Evolutionary conservation across 345 rosid genomes (phyloP).

Genomic region (Dimocarpus longan): DNA sequence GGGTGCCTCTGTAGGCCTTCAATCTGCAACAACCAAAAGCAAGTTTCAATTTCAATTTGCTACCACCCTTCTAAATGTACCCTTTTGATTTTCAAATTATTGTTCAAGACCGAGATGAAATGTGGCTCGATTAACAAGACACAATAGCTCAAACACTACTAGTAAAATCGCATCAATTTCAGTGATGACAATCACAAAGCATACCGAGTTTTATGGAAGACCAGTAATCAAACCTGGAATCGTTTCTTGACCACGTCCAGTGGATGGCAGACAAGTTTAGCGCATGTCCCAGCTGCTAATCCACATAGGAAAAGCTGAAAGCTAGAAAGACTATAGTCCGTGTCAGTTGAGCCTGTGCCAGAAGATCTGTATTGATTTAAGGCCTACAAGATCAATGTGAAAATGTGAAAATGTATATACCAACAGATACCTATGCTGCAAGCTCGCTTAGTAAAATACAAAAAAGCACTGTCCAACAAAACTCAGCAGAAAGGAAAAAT

Average conservation of each 20-base stretch:
- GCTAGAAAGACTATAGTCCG: slow-evolving; percentile 61
- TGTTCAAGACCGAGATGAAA: background rate
- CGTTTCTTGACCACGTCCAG: slow-evolving; percentile 96
- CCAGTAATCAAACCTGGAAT: slow-evolving; percentile 68
- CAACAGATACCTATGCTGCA: background rate
- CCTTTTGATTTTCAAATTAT: background rate
- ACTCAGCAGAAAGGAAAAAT: background rate
- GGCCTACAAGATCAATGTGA: slow-evolving; percentile 41
- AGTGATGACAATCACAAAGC: background rate
- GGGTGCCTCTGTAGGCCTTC: slow-evolving; percentile 92
- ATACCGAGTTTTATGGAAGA: background rate
- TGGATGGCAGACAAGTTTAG: slow-evolving; percentile 99
- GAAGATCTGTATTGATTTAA: slow-evolving; percentile 62
- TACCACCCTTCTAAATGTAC: background rate
- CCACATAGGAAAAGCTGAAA: slow-evolving; percentile 89
- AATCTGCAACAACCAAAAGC: slow-evolving; percentile 50
- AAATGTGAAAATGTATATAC: background rate
- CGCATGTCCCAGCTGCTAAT: slow-evolving; percentile 91
- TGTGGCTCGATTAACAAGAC: background rate
- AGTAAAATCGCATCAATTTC: background rate
- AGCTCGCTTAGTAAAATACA: background rate
- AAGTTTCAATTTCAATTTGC: background rate
- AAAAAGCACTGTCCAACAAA: background rate
- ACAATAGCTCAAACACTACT: background rate
- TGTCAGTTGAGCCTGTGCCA: slow-evolving; percentile 29